Percentiles rank a stretch among this genome's conserved stretches.
phyloP scores from a whole-genome alignment of 23 red algal species.

The Gracilaria gracilis region DNA sequence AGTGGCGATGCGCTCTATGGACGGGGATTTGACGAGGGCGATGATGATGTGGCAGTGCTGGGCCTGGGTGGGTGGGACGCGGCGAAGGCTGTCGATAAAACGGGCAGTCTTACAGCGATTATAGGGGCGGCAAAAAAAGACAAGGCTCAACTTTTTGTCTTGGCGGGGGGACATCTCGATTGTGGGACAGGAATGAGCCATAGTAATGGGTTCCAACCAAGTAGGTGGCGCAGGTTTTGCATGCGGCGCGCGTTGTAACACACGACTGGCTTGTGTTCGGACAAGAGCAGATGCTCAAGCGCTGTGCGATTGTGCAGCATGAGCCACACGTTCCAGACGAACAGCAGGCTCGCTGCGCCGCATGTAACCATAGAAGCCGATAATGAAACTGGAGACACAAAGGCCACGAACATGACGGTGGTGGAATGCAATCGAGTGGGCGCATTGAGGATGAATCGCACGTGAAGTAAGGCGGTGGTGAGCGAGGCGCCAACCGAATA shows the following conservation, averaged over 20 bases:
- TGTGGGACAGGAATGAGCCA: slow-evolving; percentile 25
- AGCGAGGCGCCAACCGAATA: not conserved
- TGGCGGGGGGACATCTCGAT: slow-evolving; percentile 1
- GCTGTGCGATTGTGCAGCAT: slow-evolving; percentile 3
- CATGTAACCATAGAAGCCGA: not conserved
- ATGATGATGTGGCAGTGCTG: slow-evolving; percentile 5
- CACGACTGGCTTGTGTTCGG: not conserved
- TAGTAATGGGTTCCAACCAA: slow-evolving; percentile 25
- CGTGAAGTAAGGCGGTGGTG: not conserved
- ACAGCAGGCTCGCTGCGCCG: not conserved
- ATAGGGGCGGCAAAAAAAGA: too few relatives aligned
- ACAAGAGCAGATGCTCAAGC: slow-evolving; percentile 15
- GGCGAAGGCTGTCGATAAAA: too few relatives aligned
- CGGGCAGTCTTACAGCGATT: not conserved
- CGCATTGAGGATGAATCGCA: slow-evolving; percentile 10
- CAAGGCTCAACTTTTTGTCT: not conserved
- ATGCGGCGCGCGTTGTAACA: not conserved
- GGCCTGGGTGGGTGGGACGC: too few relatives aligned
- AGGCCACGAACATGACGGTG: not conserved
- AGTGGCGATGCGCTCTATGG: not conserved
- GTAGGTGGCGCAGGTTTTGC: slow-evolving; percentile 17
- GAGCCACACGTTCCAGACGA: slow-evolving; percentile 35
- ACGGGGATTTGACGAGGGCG: not conserved
- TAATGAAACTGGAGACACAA: slow-evolving; percentile 12
- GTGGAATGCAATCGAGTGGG: not conserved